A percentile compares a stretch with the other conserved stretches of the same genome.
phyloP scores from a whole-genome alignment of 1,284 basidiomycete species.

The Ceratobasidium sp. region DNA sequence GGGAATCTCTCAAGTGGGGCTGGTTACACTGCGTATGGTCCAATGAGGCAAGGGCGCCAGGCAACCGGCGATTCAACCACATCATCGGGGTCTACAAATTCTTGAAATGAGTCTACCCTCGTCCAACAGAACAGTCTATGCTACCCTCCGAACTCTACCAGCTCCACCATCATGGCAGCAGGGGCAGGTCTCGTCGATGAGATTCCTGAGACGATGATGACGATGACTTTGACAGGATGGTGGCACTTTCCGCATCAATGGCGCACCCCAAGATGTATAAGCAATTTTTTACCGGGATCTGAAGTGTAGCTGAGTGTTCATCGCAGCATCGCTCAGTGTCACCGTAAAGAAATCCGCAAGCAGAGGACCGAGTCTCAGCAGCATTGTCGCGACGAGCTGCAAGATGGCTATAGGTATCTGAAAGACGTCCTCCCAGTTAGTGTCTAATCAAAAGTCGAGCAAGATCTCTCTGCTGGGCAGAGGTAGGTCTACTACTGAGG shows the following conservation, averaged over 20 bases:
- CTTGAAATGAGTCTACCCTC: constrained; percentile 41
- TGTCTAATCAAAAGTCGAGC: constrained; percentile 88
- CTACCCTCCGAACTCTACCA: constrained; percentile 18
- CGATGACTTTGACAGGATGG: constrained; percentile 50
- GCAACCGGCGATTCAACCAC: constrained; percentile 43
- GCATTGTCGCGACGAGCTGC: constrained; percentile 85
- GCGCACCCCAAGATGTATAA: constrained; percentile 48
- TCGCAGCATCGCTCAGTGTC: constrained; percentile 54
- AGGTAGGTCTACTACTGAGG: constrained; percentile 64
- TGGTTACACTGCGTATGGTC: constrained; percentile 41
- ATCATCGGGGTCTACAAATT: constrained; percentile 29
- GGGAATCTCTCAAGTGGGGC: constrained; percentile 45
- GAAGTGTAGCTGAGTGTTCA: constrained; percentile 34
- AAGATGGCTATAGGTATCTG: constrained; percentile 86
- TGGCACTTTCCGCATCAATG: constrained; percentile 35
- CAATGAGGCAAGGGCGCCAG: constrained; percentile 38
- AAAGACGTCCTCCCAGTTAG: constrained; percentile 85
- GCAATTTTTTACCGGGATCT: constrained; percentile 17
- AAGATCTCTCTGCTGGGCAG: constrained; percentile 89
- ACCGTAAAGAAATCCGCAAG: constrained; percentile 85
- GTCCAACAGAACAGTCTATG: constrained; percentile 48
- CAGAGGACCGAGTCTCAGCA: constrained; percentile 91
- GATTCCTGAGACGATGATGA: constrained; percentile 32
- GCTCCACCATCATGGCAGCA: constrained; percentile 43
- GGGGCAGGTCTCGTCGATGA: constrained; percentile 40